Evolutionary conservation across 371 early-diverging fungal genomes (phyloP).

Genomic region (Zopfochytrium polystomum): DNA sequence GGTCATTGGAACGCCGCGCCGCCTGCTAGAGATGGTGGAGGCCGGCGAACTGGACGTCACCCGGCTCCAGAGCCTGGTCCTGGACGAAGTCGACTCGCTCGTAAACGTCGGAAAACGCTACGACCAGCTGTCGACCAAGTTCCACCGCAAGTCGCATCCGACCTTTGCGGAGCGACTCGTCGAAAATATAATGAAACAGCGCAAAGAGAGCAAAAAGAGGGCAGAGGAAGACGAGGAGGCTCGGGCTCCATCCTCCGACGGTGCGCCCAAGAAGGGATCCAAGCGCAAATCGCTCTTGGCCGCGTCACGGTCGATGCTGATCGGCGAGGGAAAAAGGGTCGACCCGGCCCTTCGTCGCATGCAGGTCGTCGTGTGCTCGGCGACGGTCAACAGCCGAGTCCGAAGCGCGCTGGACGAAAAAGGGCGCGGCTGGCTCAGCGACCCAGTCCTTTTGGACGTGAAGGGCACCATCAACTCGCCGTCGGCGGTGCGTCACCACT

Average conservation of each 20-base stretch:
- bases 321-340: too few relatives aligned
- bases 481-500: slow-evolving; percentile 51
- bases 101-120: slow-evolving; percentile 59
- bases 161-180: slow-evolving; percentile 62
- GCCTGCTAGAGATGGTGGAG: slow-evolving; percentile 51
- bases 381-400: slow-evolving; percentile 68
- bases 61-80: slow-evolving; percentile 54
- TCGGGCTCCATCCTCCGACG: background rate
- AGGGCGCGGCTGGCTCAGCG: slow-evolving; percentile 49
- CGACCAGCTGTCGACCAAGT: slow-evolving; percentile 50
- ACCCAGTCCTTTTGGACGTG: slow-evolving; percentile 62
- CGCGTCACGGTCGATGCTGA: background rate
- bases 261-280: background rate
- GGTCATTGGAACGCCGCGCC: slow-evolving; percentile 67
- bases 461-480: slow-evolving; percentile 43
- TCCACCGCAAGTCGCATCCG: slow-evolving; percentile 60
- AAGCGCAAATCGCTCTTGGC: background rate
- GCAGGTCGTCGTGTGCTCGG: slow-evolving; percentile 66
- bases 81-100: slow-evolving; percentile 80
- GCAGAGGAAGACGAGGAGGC: background rate
- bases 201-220: slow-evolving; percentile 4
- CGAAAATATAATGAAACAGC: slow-evolving; percentile 41
- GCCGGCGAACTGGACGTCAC: slow-evolving; percentile 44
- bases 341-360: slow-evolving; percentile 29
- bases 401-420: slow-evolving; percentile 50